A percentile compares a stretch with the other conserved stretches of the same genome.
Evolutionary conservation across 495 filamentous ascomycete genomes (phyloP).

Genomic region (Aspergillus coremiiformis): DNA sequence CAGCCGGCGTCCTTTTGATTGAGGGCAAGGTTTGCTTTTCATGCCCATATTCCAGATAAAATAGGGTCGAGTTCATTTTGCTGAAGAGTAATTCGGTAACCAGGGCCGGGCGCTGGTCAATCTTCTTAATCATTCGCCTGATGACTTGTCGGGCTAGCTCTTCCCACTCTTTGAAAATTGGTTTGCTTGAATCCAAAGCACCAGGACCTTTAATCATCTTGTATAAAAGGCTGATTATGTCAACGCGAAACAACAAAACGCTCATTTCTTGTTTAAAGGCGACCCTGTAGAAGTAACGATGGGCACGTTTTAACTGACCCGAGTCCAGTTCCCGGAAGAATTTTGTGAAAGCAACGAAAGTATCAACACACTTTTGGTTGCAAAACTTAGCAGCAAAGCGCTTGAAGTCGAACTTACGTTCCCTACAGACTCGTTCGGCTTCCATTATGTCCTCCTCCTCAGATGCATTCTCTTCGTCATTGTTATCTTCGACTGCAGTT

Average conservation of each 20-base stretch:
- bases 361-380: constrained; percentile 78
- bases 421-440: constrained; percentile 60
- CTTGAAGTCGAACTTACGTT: constrained; percentile 91
- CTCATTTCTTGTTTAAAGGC: constrained; percentile 91
- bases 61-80: constrained; percentile 75
- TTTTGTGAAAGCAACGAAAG: constrained; percentile 71
- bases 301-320: constrained; percentile 81
- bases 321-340: constrained; percentile 77
- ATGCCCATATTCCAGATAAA: constrained; percentile 84
- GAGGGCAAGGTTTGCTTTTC: constrained; percentile 65
- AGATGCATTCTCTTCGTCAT: constrained; percentile 54
- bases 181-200: constrained; percentile 54
- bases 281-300: constrained; percentile 90
- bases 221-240: constrained; percentile 83
- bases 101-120: constrained; percentile 74
- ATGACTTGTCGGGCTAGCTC: constrained; percentile 77
- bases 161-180: constrained; percentile 83
- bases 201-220: constrained; percentile 89
- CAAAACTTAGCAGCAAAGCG: constrained; percentile 75
- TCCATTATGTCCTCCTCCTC: constrained; percentile 68
- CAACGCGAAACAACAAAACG: constrained; percentile 80
- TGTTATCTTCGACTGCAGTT: constrained; percentile 25
- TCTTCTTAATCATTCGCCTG: constrained; percentile 65
- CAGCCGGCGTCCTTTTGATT: constrained; percentile 53
- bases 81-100: constrained; percentile 88